phyloP scores from a whole-genome alignment of 306 rosid species.

The Abrus precatorius region DNA sequence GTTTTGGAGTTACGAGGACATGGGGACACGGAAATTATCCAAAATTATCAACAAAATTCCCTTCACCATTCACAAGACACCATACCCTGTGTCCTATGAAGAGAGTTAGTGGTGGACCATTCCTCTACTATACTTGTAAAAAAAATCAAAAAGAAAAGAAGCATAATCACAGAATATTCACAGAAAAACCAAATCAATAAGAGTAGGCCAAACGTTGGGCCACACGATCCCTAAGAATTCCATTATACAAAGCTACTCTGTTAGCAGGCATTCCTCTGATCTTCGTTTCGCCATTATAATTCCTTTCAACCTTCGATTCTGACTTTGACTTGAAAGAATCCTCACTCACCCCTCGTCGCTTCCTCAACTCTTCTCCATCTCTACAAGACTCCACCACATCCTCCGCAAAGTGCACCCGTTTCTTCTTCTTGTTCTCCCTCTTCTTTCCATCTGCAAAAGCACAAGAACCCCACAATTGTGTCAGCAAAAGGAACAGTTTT shows the following conservation, averaged over 20 bases:
- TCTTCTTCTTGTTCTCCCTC: constrained; percentile 63
- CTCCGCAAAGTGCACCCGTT: constrained; percentile 81
- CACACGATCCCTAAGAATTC: constrained; percentile 85
- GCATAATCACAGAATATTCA: constrained; percentile 42
- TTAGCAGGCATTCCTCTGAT: constrained; percentile 81
- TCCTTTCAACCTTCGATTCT: constrained; percentile 46
- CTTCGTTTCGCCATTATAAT: constrained; percentile 29
- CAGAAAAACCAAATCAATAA: constrained; percentile 54
- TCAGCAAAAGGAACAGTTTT: constrained; percentile 10
- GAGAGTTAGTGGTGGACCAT: constrained; percentile 49
- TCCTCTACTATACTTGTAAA: constrained; percentile 2
- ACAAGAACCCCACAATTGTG: neutral
- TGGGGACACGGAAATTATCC: neutral
- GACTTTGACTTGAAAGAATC: constrained; percentile 44
- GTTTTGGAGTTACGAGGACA: no score
- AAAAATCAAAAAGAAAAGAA: neutral
- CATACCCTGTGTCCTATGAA: constrained; percentile 19
- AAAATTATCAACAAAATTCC: constrained; percentile 38
- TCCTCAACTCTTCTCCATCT: constrained; percentile 73
- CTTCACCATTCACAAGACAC: constrained; percentile 33
- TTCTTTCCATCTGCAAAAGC: constrained; percentile 61
- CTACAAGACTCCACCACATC: constrained; percentile 79
- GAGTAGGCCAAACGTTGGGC: constrained; percentile 75
- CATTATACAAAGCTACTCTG: constrained; percentile 82
- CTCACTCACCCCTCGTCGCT: neutral